These are phyloP conservation scores for Dictyostelium firmibasis DNA, from an alignment of 78 protist species.

Conservation along the genomic window DNA sequence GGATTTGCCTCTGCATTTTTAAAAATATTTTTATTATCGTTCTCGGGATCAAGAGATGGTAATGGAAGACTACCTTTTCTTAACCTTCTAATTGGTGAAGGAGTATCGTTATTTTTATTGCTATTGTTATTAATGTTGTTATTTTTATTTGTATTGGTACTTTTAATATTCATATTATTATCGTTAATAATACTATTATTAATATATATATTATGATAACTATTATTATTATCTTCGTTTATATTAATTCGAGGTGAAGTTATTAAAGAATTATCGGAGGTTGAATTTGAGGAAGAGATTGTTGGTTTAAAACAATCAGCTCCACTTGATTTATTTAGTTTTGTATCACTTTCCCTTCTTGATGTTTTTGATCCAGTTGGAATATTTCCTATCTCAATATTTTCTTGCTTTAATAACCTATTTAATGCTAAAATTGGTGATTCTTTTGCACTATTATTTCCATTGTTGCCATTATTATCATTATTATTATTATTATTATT, in stretches of 20 bases:
- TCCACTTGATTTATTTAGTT: not conserved
- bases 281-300: not conserved
- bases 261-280: not conserved
- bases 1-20: not conserved
- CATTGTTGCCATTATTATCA: not conserved
- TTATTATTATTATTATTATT: not conserved
- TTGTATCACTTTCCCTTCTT: not conserved
- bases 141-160: not conserved
- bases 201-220: not conserved
- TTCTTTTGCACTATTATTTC: not conserved
- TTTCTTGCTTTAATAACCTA: not conserved
- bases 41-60: slow-evolving; percentile 17
- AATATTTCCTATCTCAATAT: not conserved
- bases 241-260: not conserved
- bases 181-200: not conserved
- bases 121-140: not conserved
- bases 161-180: not conserved
- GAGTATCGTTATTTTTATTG: not conserved
- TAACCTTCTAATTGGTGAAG: not conserved
- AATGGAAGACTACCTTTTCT: slow-evolving; percentile 71
- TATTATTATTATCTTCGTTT: not conserved
- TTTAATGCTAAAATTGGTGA: slow-evolving; percentile 2
- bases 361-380: not conserved
- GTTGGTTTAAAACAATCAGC: not conserved
- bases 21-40: not conserved